A percentile compares a stretch with the other conserved stretches of the same genome.
Evolutionary conservation across 495 filamentous ascomycete genomes (phyloP).

Genomic region (Penicillium ochrochloron): DNA sequence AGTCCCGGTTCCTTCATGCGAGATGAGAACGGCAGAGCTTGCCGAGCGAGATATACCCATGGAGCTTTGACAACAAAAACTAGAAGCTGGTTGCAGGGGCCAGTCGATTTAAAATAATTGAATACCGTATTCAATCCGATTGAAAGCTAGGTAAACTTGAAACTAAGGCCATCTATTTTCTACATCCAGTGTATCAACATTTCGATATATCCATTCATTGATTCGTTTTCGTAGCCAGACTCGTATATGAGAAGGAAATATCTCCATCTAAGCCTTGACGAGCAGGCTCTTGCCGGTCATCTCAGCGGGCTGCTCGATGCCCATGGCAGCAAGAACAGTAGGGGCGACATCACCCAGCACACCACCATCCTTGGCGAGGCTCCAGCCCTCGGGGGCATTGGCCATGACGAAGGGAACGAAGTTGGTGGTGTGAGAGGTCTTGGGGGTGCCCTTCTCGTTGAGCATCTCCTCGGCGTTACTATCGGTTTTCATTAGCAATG

Average conservation of each 20-base stretch:
- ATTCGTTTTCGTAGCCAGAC: constrained; percentile 31
- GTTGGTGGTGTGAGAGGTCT: constrained; percentile 97
- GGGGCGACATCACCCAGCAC: constrained; percentile 97
- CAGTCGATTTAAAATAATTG: not conserved
- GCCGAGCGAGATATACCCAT: constrained; percentile 28
- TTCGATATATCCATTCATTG: constrained; percentile 28
- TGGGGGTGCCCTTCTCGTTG: constrained; percentile 90
- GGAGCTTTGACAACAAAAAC: constrained; percentile 10
- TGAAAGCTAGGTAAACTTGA: not conserved
- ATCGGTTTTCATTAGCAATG: constrained; percentile 13
- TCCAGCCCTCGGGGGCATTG: constrained; percentile 90
- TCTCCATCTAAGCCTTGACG: constrained; percentile 60
- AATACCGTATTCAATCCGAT: not conserved
- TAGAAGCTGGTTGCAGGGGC: not conserved
- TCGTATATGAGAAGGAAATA: constrained; percentile 11
- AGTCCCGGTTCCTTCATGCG: not conserved
- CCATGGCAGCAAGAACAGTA: constrained; percentile 88
- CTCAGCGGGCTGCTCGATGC: constrained; percentile 82
- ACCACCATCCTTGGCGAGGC: constrained; percentile 79
- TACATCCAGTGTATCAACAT: constrained; percentile 21
- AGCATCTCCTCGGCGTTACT: constrained; percentile 99
- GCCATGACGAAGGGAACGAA: constrained; percentile 98
- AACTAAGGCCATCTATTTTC: constrained; percentile 12
- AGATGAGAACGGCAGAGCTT: not conserved
- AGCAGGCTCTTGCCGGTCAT: constrained; percentile 89